Base-by-base conservation (phyloP, 2,329 filamentous ascomycete genomes). In the Parafenestella ontariensis region DNA sequence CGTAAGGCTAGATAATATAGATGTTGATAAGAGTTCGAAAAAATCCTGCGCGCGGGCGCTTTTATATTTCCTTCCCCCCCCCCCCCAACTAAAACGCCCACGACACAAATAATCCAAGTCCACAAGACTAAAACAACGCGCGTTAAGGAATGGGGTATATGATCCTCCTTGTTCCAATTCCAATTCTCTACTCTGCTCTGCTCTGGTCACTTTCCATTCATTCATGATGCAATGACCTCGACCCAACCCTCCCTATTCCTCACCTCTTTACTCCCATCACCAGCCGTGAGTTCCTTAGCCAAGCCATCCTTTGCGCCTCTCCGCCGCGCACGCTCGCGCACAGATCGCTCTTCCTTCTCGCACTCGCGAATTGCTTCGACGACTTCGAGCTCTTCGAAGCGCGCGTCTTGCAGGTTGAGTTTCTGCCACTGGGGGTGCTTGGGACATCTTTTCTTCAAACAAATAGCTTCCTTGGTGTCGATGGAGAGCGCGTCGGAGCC, bases 391-490 rank as follows among this genome's bases (percentile, higher is more conserved):
- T 80, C 78, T 56, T 83, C 81, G 41, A 79, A 80, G 3, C 79
- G 64, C 1, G 79, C 71, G 55, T 82, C 79, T 44, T 81, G 78
- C 1, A 80, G 66, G 15, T 77, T 76, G 46, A 81, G 69, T 59
- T 82, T 82, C 61, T 75, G 72, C 81, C 81, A 83, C 37, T 81
- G 76, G 3, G 74, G 70, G 58, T 83, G 81, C 42, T 79, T 76
- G 11, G 75, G 68, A 61, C 81, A 83, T 45, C 79, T 77, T 63
- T 82, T 82, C 60, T 77, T 79, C 37, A 76, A 59, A 56, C 81
- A 83, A 4, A 73, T 59, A 1, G 47, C 55, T 5, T 72, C 71
- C 17, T 57, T 64, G 8, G 52, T 50, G 3, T 55, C 58, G 3
- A 49, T 45, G 9, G 41, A 49, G 24, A 57, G 52, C 1, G 43